Evolutionary conservation across 2,329 filamentous ascomycete genomes (phyloP).

Genomic region (Fusarium bactridioides): DNA sequence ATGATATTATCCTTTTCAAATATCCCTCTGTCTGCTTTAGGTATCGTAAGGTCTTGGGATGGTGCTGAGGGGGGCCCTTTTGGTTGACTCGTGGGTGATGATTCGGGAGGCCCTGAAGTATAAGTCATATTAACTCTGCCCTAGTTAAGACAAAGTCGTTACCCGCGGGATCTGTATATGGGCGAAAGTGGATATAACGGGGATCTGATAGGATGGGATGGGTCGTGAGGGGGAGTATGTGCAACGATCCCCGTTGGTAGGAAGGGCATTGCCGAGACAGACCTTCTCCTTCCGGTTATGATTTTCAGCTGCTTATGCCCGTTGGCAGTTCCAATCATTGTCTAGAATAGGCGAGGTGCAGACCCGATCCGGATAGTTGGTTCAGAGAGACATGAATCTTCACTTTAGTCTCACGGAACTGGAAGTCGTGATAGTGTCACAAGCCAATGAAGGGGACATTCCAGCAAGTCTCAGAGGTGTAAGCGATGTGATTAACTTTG

Average conservation of each 20-base stretch:
- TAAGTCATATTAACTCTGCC: not conserved
- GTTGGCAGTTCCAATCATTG: not conserved
- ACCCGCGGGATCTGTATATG: not conserved
- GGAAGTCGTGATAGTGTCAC: not conserved
- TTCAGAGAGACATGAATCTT: not conserved
- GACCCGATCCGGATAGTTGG: not conserved
- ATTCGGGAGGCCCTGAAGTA: not conserved
- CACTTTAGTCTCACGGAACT: accelerated
- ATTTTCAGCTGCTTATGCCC: not conserved
- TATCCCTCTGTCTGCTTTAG: not conserved
- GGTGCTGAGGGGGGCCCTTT: not conserved
- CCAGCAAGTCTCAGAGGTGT: not conserved
- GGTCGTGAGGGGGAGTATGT: not conserved
- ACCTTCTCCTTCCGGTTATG: not conserved
- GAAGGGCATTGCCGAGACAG: not conserved
- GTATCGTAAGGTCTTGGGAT: not conserved
- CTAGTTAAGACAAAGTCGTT: not conserved
- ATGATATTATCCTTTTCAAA: not conserved
- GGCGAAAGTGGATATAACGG: not conserved
- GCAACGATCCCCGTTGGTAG: accelerated
- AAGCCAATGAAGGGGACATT: not conserved
- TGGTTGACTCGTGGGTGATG: not conserved
- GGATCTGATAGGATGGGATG: not conserved
- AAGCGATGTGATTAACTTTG: not conserved
- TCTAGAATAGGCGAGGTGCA: not conserved